A percentile compares a stretch with the other conserved stretches of the same genome.
Evolutionary conservation across 345 rosid species (phyloP).

Genomic region (Gossypium arboreum): DNA sequence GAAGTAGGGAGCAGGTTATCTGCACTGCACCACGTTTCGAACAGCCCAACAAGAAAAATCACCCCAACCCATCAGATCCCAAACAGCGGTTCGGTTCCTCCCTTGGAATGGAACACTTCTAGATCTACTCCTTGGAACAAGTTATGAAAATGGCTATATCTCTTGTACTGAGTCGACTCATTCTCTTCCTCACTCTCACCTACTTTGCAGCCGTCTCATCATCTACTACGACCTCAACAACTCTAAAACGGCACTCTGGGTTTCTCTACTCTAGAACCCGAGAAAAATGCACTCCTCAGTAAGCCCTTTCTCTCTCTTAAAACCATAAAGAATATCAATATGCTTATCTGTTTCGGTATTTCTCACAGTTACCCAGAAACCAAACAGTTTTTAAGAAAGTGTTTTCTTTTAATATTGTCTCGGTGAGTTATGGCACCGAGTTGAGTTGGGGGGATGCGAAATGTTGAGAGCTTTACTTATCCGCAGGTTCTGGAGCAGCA

Average conservation of each 20-base stretch:
- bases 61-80: constrained; percentile 34
- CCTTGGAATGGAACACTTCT: constrained; percentile 13
- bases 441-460: not conserved
- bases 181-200: constrained; percentile 25
- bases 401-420: not conserved
- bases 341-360: not conserved
- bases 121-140: not conserved
- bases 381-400: not conserved
- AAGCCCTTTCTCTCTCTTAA: constrained; percentile 5
- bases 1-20: not conserved
- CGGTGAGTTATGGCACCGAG: constrained; percentile 12
- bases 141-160: constrained; percentile 21
- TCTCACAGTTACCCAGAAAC: not conserved
- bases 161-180: constrained; percentile 20
- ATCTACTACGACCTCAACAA: constrained; percentile 14
- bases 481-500: constrained; percentile 84
- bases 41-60: constrained; percentile 19
- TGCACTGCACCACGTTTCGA: not conserved
- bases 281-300: constrained; percentile 90
- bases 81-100: constrained; percentile 4
- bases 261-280: constrained; percentile 58
- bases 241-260: constrained; percentile 33
- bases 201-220: constrained; percentile 11
- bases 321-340: not conserved
- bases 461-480: not conserved